These are phyloP conservation scores for Erythrophleum fordii DNA, from an alignment of 306 rosid genomes.

Conservation along the genomic window DNA sequence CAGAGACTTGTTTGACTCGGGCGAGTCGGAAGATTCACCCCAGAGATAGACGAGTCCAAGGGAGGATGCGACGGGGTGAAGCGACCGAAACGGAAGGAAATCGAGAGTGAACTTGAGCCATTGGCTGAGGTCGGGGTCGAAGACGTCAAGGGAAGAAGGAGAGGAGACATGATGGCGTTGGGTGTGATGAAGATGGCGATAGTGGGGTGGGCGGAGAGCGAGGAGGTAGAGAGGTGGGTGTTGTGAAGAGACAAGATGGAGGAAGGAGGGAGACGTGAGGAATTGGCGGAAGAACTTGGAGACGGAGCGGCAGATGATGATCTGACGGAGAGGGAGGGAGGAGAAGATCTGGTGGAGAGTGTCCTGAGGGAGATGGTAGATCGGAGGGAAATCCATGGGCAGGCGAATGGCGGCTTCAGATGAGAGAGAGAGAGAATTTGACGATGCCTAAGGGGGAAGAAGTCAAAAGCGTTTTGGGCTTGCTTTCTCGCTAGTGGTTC, in stretches of 20 bases:
- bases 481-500: background rate
- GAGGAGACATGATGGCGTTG: constrained; percentile 40
- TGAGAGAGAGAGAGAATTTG: background rate
- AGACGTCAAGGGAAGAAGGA: constrained; percentile 56
- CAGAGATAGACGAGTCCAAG: constrained; percentile 82
- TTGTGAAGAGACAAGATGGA: constrained; percentile 58
- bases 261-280: constrained; percentile 67
- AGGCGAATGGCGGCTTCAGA: background rate
- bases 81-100: constrained; percentile 77
- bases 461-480: background rate
- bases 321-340: constrained; percentile 76
- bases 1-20: constrained; percentile 59
- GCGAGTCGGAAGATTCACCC: constrained; percentile 60
- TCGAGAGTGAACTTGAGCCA: constrained; percentile 75
- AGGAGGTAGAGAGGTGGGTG: constrained; percentile 62
- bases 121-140: constrained; percentile 58
- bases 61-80: constrained; percentile 89
- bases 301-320: constrained; percentile 74
- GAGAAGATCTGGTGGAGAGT: constrained; percentile 83
- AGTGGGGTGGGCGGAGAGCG: constrained; percentile 75
- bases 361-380: constrained; percentile 74
- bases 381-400: constrained; percentile 54
- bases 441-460: background rate
- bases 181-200: constrained; percentile 42
- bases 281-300: constrained; percentile 66